These are phyloP conservation scores for Plasmopara halstedii DNA, from an alignment of 352 stramenopile species.

Conservation along the genomic window DNA sequence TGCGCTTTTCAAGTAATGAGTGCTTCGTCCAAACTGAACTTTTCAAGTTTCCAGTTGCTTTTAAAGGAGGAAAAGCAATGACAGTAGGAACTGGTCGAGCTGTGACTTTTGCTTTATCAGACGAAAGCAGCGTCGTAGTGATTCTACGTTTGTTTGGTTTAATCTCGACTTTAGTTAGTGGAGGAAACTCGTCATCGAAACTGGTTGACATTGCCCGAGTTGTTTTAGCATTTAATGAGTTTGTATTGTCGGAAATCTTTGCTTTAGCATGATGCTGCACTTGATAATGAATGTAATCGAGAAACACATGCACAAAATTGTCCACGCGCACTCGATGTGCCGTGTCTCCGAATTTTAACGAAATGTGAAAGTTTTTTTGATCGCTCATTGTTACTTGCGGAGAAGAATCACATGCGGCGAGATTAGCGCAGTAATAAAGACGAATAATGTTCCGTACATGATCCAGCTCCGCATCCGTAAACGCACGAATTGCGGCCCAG, in stretches of 20 bases:
- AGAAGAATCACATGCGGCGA: neutral
- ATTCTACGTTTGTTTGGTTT: constrained; percentile 36
- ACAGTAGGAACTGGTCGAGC: constrained; percentile 19
- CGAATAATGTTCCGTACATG: constrained; percentile 3
- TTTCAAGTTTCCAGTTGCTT: constrained; percentile 3
- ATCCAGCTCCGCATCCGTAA: constrained; percentile 22
- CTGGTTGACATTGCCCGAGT: neutral
- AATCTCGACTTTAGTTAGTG: constrained; percentile 2
- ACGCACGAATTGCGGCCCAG: constrained; percentile 20
- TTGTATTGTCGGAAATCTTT: neutral
- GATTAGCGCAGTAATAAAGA: constrained; percentile 1
- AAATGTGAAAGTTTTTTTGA: constrained; percentile 1
- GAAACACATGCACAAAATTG: constrained; percentile 24
- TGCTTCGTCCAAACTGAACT: constrained; percentile 30
- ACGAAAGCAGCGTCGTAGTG: constrained; percentile 36
- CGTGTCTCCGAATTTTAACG: constrained; percentile 11
- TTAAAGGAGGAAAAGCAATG: constrained; percentile 25
- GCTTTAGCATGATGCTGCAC: constrained; percentile 10
- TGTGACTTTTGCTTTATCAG: constrained; percentile 16
- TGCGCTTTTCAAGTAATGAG: constrained; percentile 40
- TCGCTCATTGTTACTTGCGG: neutral
- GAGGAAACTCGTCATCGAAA: constrained; percentile 34
- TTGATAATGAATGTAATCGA: constrained; percentile 17
- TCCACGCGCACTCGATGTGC: constrained; percentile 15
- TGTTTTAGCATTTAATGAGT: neutral